These are phyloP conservation scores for Lomentospora prolificans DNA, from an alignment of 2,329 filamentous ascomycete genomes.

Conservation along the genomic window DNA sequence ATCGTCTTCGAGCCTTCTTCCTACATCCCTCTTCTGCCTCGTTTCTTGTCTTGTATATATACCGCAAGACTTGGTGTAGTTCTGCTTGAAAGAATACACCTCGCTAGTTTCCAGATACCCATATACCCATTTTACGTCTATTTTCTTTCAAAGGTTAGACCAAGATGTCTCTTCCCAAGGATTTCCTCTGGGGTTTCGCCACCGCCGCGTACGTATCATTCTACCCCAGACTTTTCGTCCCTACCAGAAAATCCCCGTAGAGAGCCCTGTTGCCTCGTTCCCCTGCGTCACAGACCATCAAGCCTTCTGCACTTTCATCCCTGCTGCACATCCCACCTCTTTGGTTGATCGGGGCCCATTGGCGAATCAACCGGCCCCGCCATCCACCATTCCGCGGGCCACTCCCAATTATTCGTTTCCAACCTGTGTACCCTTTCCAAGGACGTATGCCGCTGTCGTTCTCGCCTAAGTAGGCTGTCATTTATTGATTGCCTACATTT, in stretches of 20 bases:
- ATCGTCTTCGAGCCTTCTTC: not conserved
- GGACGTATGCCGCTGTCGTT: too few relatives aligned
- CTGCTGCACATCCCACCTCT: not conserved
- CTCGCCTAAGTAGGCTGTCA: too few relatives aligned
- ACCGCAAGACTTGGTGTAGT: not conserved
- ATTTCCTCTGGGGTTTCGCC: constrained; percentile 73
- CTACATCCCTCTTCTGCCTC: not conserved
- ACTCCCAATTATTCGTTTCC: not conserved
- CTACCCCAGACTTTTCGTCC: constrained; percentile 10
- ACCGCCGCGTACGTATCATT: constrained; percentile 54
- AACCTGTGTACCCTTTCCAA: too few relatives aligned
- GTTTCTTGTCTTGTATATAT: not conserved
- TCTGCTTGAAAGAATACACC: not conserved
- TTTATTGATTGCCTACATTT: too few relatives aligned
- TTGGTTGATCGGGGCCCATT: not conserved
- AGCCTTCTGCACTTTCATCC: not conserved
- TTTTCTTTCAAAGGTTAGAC: not conserved
- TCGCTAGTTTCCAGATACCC: not conserved
- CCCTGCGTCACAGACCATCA: not conserved
- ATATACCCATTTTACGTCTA: not conserved
- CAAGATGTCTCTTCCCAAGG: constrained; percentile 49
- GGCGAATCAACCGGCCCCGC: not conserved
- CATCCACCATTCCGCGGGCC: not conserved
- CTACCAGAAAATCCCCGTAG: not conserved
- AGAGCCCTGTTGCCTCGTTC: not conserved